A percentile compares a stretch with the other conserved stretches of the same genome.
These are phyloP conservation scores for Backusella circina DNA, from an alignment of 192 early-diverging fungal genomes.

Conservation along the genomic window DNA sequence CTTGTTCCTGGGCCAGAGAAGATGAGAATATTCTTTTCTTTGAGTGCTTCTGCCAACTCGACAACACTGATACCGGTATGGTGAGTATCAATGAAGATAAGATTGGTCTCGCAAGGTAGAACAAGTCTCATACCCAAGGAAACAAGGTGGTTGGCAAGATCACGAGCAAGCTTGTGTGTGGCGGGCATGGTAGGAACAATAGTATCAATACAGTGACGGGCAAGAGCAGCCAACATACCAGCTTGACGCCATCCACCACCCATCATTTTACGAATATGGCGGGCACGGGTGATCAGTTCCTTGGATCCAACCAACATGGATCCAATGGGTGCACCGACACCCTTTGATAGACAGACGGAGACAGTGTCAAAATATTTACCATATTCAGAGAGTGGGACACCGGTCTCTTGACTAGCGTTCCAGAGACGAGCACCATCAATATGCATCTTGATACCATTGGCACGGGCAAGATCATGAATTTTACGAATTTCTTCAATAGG, in stretches of 20 bases:
- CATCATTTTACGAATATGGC: conserved; percentile 87
- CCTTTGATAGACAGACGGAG: conserved; percentile 86
- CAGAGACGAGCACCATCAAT: conserved; percentile 91
- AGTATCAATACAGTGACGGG: conserved; percentile 67
- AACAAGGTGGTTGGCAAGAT: conserved; percentile 59
- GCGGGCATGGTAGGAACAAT: conserved; percentile 66
- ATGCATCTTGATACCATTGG: conserved; percentile 65
- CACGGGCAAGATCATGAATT: conserved; percentile 56
- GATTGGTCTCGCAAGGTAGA: conserved; percentile 80
- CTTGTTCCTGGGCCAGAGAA: conserved; percentile 40
- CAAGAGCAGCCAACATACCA: conserved; percentile 77
- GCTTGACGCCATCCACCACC: conserved; percentile 95
- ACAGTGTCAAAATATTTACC: conserved; percentile 76
- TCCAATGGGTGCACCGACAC: conserved; percentile 91
- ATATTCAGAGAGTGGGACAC: conserved; percentile 69
- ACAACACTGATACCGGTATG: conserved; percentile 45
- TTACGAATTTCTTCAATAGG: conserved; percentile 72
- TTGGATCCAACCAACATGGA: conserved; percentile 74
- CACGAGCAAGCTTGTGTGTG: conserved; percentile 62
- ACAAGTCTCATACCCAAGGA: conserved; percentile 58
- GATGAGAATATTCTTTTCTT: conserved; percentile 50
- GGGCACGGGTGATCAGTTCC: conserved; percentile 69
- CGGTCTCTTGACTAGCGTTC: conserved; percentile 76
- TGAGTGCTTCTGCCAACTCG: conserved; percentile 42
- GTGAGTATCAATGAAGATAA: conserved; percentile 72